phyloP scores from a whole-genome alignment of 2,329 filamentous ascomycete genomes.

The Parascedosporium putredinis region DNA sequence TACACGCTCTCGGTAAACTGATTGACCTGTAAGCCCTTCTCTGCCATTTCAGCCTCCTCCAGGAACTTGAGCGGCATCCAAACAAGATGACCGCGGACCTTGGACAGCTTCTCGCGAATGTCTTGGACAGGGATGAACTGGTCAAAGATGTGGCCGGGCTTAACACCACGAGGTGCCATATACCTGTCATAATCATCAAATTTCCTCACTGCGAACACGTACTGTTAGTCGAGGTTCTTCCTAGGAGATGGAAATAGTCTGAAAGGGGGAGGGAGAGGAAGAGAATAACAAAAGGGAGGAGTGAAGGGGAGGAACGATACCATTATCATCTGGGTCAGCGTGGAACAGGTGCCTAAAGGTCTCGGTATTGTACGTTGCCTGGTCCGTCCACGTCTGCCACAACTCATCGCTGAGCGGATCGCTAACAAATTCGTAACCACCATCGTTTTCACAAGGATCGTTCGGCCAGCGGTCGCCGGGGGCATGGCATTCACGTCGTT shows the following conservation, averaged over 20 bases:
- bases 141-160: slow-evolving; percentile 80
- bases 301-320: slow-evolving; percentile 28
- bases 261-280: not conserved
- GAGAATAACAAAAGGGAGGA: not conserved
- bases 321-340: slow-evolving; percentile 79
- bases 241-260: slow-evolving; percentile 10
- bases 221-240: not conserved
- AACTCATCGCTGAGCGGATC: slow-evolving; percentile 61
- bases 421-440: slow-evolving; percentile 53
- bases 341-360: slow-evolving; percentile 75
- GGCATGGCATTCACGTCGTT: slow-evolving; percentile 66
- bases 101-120: slow-evolving; percentile 63
- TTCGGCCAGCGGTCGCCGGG: slow-evolving; percentile 54
- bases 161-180: slow-evolving; percentile 57
- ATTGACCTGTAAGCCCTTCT: slow-evolving; percentile 79
- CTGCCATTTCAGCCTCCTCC: slow-evolving; percentile 76
- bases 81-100: slow-evolving; percentile 79
- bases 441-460: slow-evolving; percentile 43
- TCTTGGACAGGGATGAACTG: slow-evolving; percentile 63
- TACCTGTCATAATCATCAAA: slow-evolving; percentile 87
- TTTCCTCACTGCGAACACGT: slow-evolving; percentile 52
- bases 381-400: slow-evolving; percentile 57
- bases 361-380: slow-evolving; percentile 61
- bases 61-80: slow-evolving; percentile 93
- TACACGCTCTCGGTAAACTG: slow-evolving; percentile 79